Percentiles rank a stretch among this genome's conserved stretches.
These are phyloP conservation scores for Trichoderma sp. DNA, from an alignment of 2,329 filamentous ascomycete genomes.

Conservation along the genomic window DNA sequence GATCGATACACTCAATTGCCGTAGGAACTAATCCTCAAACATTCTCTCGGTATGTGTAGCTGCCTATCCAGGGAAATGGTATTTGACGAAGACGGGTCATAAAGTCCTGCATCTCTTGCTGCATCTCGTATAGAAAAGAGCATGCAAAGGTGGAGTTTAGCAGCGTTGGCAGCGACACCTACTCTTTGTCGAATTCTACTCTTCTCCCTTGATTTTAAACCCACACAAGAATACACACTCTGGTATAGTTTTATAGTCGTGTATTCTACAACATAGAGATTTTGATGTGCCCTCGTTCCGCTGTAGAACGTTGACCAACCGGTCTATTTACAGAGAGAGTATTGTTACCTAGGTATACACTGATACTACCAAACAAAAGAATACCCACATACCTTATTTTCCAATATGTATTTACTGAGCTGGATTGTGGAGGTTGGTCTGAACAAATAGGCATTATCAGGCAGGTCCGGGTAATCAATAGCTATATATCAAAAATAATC, in stretches of 20 bases:
- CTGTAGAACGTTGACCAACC: neutral
- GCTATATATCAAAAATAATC: neutral
- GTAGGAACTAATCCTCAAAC: neutral
- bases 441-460: neutral
- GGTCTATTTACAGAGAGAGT: neutral
- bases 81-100: neutral
- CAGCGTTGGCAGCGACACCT: neutral
- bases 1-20: neutral
- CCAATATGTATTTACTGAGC: too few relatives aligned
- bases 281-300: neutral
- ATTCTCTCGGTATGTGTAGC: neutral
- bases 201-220: neutral
- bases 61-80: neutral
- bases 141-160: neutral
- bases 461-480: neutral
- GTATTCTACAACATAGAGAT: neutral
- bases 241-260: neutral
- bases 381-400: too few relatives aligned
- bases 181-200: neutral
- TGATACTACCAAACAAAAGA: neutral
- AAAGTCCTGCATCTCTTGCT: neutral
- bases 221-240: neutral
- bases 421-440: neutral
- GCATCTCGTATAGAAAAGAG: neutral
- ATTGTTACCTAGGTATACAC: neutral